These are phyloP conservation scores for Chalciporus pseudorubinellus DNA, from an alignment of 768 basidiomycete genomes.

Conservation along the genomic window DNA sequence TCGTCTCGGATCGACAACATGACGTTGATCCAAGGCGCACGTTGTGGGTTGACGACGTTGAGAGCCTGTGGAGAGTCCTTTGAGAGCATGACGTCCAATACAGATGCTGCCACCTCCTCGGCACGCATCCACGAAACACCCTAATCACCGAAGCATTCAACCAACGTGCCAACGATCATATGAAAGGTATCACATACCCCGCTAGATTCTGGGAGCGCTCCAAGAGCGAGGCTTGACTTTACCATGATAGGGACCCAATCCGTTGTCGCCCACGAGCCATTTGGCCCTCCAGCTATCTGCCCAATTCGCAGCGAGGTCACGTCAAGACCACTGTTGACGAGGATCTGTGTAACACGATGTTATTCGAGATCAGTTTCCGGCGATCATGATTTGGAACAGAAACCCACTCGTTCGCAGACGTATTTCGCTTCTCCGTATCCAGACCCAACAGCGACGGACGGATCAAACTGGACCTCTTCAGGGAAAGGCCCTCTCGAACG, in stretches of 20 bases:
- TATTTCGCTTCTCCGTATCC: slow-evolving; percentile 41
- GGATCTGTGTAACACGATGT: too few species aligned
- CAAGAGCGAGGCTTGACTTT: slow-evolving; percentile 29
- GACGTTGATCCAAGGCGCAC: slow-evolving; percentile 30
- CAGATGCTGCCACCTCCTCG: slow-evolving; percentile 32
- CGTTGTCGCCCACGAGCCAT: slow-evolving; percentile 34
- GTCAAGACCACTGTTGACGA: slow-evolving; percentile 24
- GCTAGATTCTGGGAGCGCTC: slow-evolving; percentile 32
- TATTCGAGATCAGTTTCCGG: too few species aligned
- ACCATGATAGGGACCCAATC: slow-evolving; percentile 38
- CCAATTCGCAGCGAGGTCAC: slow-evolving; percentile 31
- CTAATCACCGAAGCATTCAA: slow-evolving; percentile 1
- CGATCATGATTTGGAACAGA: too few species aligned
- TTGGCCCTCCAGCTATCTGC: slow-evolving; percentile 33
- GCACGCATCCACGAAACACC: slow-evolving; percentile 37
- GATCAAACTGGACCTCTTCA: slow-evolving; percentile 33
- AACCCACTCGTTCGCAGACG: slow-evolving; percentile 34
- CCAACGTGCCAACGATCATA: not conserved
- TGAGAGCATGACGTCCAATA: slow-evolving; percentile 34
- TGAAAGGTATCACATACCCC: slow-evolving; percentile 29
- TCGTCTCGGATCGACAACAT: slow-evolving; percentile 24
- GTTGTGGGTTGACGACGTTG: slow-evolving; percentile 40
- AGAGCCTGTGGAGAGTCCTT: slow-evolving; percentile 22
- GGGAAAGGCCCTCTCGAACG: slow-evolving; percentile 27
- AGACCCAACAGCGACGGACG: slow-evolving; percentile 27